Evolutionary conservation across 192 early-diverging fungal species (phyloP).

Genomic region (Backusella sp.): DNA sequence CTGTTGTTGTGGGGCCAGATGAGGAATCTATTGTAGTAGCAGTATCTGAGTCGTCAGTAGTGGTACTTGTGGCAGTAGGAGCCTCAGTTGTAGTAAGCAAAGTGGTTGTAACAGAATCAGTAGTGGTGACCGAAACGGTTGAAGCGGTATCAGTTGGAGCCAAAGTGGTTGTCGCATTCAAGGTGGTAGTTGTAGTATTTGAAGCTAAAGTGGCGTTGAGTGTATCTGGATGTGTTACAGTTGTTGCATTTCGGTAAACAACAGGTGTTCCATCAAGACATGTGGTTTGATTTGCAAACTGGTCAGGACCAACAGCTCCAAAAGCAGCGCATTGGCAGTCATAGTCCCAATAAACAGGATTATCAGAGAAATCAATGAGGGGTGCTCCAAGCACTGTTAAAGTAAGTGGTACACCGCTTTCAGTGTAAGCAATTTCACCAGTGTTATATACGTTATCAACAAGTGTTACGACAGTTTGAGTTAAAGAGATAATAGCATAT

Average conservation of each 20-base stretch:
- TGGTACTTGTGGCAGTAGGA: neutral
- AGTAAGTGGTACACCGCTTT: neutral
- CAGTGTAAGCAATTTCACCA: neutral
- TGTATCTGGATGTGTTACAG: neutral
- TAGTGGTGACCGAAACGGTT: neutral
- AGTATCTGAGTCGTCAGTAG: neutral
- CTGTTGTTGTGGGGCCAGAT: neutral
- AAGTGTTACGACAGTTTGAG: neutral
- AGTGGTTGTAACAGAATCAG: neutral
- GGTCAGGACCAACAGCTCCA: neutral
- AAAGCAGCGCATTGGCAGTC: neutral
- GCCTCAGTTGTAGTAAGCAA: neutral
- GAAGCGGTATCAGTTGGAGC: neutral
- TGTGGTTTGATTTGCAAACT: neutral
- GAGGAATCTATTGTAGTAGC: neutral
- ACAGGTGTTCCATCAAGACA: neutral
- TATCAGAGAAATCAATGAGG: neutral
- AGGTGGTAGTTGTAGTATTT: neutral
- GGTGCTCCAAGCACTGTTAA: neutral
- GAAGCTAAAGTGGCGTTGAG: neutral
- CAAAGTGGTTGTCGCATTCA: neutral
- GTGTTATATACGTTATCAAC: neutral
- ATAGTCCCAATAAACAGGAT: neutral
- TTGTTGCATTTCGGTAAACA: neutral
- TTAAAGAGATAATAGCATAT: neutral